Evolutionary conservation across 2,329 filamentous ascomycete species (phyloP).

Genomic region (Hypoxylon sp.): DNA sequence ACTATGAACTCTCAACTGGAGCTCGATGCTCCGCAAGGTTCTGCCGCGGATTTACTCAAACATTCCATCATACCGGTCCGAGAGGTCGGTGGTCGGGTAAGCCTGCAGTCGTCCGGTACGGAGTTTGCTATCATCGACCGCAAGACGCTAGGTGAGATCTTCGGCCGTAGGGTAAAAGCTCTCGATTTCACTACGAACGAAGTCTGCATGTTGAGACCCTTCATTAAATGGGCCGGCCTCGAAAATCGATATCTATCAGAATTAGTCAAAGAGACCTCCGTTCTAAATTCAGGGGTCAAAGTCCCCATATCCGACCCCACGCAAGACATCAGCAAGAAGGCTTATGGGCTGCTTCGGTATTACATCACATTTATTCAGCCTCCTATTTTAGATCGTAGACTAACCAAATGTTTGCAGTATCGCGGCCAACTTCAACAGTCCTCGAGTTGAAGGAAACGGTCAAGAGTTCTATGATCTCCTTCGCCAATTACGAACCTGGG

Average conservation of each 20-base stretch:
- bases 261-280: slow-evolving; percentile 53
- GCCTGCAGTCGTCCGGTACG: slow-evolving; percentile 5
- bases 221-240: slow-evolving; percentile 55
- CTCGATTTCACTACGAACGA: slow-evolving; percentile 56
- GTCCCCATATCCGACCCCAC: slow-evolving; percentile 41
- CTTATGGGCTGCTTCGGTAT: slow-evolving; percentile 54
- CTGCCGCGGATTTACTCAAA: slow-evolving; percentile 4
- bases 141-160: slow-evolving; percentile 47
- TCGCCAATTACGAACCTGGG: slow-evolving; percentile 44
- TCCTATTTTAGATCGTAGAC: neutral
- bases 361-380: neutral
- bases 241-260: slow-evolving; percentile 52
- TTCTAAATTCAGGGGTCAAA: slow-evolving; percentile 37
- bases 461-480: slow-evolving; percentile 47
- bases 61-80: slow-evolving; percentile 48
- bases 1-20: slow-evolving; percentile 53
- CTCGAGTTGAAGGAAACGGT: slow-evolving; percentile 29
- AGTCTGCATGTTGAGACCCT: slow-evolving; percentile 47
- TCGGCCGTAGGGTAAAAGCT: slow-evolving; percentile 50
- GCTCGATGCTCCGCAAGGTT: neutral
- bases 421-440: slow-evolving; percentile 49
- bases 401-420: slow-evolving; percentile 43
- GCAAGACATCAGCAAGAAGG: slow-evolving; percentile 50
- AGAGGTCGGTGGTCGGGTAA: slow-evolving; percentile 35
- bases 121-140: slow-evolving; percentile 56